Evolutionary conservation across 192 early-diverging fungal genomes (phyloP), one percentile per base, ranked within the genome.

Genomic region (Entomortierella parvispora): DNA sequence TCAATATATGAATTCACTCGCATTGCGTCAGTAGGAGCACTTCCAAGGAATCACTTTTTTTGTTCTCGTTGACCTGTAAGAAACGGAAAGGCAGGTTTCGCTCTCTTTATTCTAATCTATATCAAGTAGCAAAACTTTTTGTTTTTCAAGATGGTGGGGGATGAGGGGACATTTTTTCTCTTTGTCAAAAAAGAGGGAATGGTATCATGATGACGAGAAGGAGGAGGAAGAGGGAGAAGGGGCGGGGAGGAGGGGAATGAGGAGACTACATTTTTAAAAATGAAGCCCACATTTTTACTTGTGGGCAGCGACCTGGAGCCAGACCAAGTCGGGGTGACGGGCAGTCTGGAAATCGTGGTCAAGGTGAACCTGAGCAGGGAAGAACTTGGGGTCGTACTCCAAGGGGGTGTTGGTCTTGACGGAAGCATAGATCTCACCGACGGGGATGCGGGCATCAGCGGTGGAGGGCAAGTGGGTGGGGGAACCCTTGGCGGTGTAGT

Each of bases 221-320:
- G n/a, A n/a, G n/a, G n/a, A n/a, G n/a, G n/a, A n/a, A n/a, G n/a
- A n/a, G 18, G 23, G 23, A 52, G 50, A 2, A 52, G 50, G 23
- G 50, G 29, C 20, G 29, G 20, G 31, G 53, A 55, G 32, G 28
- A 31, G 50, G n/a, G 31, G 4, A 62, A 34, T 32, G 49, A 44
- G 37, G 8, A 45, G 25, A 44, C 28, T 44, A 58, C 20, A 58
- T 33, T n/a, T 22, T 43, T 0, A 26, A 2, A 44, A 45, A 34
- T 7, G 17, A 20, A 40, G 2, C n/a, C 44, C 25, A 54, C 49
- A 62, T 77, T 52, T 44, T 33, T 58, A 40, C 15, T 68, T 63
- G 56, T 77, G 65, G 12, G 45, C 60, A 51, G 66, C 74, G n/a
- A 77, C 68, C 60, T 68, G 62, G 48, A 77, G 18, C 74, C 74